Base-by-base conservation (phyloP, 2,329 filamentous ascomycete species). In the Parastagonospora avenae region DNA sequence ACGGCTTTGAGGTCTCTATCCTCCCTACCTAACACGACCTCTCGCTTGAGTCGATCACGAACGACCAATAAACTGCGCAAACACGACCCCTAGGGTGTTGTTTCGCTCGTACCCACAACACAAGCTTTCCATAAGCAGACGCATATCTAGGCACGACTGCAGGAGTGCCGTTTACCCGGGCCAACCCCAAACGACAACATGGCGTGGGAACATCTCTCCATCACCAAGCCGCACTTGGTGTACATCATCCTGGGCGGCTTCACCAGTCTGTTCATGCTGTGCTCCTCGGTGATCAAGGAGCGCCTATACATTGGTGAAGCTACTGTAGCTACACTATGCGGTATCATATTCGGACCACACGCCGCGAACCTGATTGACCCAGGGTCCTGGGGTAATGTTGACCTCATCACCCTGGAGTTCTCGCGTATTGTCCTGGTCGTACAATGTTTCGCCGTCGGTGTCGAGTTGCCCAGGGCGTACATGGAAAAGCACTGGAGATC, bases 401-500 rank as follows among this genome's bases (percentile, higher is more conserved):
- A 96, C 76, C 88, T 92, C 59, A 86, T 94, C 70, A 96, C 91
- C 10, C 83, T 96, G 57, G 91, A 96, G 70, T 92, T 94, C 78
- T 92, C 91, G 38, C 87, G 92, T 60, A 89, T 96, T 63, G 91
- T 96, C 57, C 83, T 95, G 37, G 91, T 95, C 57, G 90, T 96
- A 29, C 92, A 96, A 79, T 95, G 91, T 77, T 96, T 96, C 73
- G 91, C 91, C 68, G 87, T 96, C 44, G 91, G 91, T 45, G 91
- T 96, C 77, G 91, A 96, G 77, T 79, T 96, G 81, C 91, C 91
- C 28, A 91, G 90, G 73, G 89, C 88, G 58, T 99, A 99, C 79
- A 99, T 99, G 94, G 94, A 97, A 72, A 88, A 86, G 65, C 94
- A 99, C 76, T 99, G 94, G 94, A 89, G 84, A 68, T 97, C 93